Evolutionary conservation across 1,139 yeast genomes (phyloP).

Genomic region (Kodamaea ohmeri): DNA sequence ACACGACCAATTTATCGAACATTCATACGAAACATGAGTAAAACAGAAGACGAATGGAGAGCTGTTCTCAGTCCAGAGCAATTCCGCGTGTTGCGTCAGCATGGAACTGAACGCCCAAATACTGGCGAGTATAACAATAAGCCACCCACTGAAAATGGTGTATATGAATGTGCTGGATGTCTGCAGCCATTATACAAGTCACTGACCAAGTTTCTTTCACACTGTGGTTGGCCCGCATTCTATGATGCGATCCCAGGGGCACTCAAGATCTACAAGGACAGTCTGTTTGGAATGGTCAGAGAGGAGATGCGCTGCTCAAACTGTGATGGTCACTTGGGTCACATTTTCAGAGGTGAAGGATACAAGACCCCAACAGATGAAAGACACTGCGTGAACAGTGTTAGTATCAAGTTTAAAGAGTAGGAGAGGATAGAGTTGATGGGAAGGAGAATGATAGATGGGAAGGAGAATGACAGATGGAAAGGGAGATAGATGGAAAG

Average conservation of each 20-base stretch:
- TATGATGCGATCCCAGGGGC: slow-evolving; percentile 86
- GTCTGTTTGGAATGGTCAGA: slow-evolving; percentile 68
- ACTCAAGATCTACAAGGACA: slow-evolving; percentile 59
- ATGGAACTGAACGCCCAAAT: slow-evolving; percentile 81
- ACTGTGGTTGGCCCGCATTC: slow-evolving; percentile 99
- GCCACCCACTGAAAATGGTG: slow-evolving; percentile 49
- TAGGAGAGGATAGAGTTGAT: slow-evolving; percentile 8
- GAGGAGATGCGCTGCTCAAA: slow-evolving; percentile 83
- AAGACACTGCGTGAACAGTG: slow-evolving; percentile 92
- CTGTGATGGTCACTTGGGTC: slow-evolving; percentile 97
- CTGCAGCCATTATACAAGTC: slow-evolving; percentile 74
- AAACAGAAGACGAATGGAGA: slow-evolving; percentile 72
- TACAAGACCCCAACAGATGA: slow-evolving; percentile 84
- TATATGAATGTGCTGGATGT: slow-evolving; percentile 85
- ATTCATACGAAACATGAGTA: slow-evolving; percentile 17
- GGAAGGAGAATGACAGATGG: no score
- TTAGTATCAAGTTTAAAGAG: slow-evolving; percentile 64
- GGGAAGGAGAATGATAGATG: background rate
- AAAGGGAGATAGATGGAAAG: no score
- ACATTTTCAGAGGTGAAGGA: slow-evolving; percentile 94
- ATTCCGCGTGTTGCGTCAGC: slow-evolving; percentile 71
- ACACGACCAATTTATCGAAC: background rate
- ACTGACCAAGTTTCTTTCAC: slow-evolving; percentile 77
- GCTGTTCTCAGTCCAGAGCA: slow-evolving; percentile 77
- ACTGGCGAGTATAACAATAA: slow-evolving; percentile 65